Evolutionary conservation across 106 monocot species (phyloP).

Genomic region (Agapanthus africanus): DNA sequence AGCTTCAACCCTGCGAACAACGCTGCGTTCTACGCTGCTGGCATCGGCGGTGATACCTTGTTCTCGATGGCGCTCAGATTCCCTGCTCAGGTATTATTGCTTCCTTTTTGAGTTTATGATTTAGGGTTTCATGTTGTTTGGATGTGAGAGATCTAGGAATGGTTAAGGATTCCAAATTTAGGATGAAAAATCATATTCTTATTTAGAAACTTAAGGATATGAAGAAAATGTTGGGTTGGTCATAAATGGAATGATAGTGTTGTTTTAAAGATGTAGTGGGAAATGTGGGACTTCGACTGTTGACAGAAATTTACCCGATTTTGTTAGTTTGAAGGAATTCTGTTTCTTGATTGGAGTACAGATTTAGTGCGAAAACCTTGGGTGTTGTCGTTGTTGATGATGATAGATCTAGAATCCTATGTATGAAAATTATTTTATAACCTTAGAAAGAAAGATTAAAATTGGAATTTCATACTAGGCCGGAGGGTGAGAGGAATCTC

Average conservation of each 20-base stretch:
- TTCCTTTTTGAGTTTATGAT: neutral
- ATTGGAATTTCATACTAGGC: too few species aligned
- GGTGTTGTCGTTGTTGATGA: neutral
- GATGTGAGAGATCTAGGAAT: neutral
- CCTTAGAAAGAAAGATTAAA: too few species aligned
- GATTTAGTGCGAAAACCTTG: neutral
- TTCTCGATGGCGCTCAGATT: slow-evolving; percentile 60
- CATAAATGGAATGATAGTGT: neutral
- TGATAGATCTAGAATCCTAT: too few species aligned
- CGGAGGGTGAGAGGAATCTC: too few species aligned
- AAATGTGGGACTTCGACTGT: neutral
- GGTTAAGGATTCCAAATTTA: too few species aligned
- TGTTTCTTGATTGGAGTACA: neutral
- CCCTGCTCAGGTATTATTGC: slow-evolving; percentile 49
- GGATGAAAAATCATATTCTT: too few species aligned
- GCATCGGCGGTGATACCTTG: slow-evolving; percentile 34
- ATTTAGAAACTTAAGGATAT: neutral
- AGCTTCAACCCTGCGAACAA: slow-evolving; percentile 56
- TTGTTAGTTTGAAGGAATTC: neutral
- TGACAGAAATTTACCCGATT: neutral
- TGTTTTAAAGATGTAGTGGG: neutral
- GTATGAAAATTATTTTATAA: too few species aligned
- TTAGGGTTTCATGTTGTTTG: neutral
- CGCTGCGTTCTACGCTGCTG: slow-evolving; percentile 57
- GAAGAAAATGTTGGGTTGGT: neutral